Evolutionary conservation across 371 early-diverging fungal species (phyloP), one percentile per base, ranked within the genome.

Genomic region (Mucor velutinosus): DNA sequence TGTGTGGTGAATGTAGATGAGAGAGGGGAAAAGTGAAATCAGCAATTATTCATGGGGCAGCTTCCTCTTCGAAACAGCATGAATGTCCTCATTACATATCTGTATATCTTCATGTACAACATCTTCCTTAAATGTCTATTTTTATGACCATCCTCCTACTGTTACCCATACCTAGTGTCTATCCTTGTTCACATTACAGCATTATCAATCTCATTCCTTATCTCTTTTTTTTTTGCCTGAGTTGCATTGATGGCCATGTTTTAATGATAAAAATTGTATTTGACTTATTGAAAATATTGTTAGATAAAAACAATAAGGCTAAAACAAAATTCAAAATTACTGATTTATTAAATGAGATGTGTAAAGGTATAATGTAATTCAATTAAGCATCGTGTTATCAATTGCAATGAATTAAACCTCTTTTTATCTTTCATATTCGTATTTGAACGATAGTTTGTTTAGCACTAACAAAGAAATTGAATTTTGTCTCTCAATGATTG

Each of bases 361-460:
- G 49, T 43, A 29, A 45, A 49, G 32, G 32, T 17, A 61, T 49
- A 4, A 35, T 35, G 35, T 35, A 35, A 35, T 10, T 35, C 35
- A 35, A 7, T 35, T 6, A 35, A 35, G 35, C 35, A 35, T 7
- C 35, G 35, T 10, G 7, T 35, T 35, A 10, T 35, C 7, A 35
- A 35, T 2, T 27, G 43, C 21, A 43, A 11, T 43, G 60, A 27
- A 25, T 3, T 43, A 60, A 39, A 23, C 27, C 41, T 43, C 41
- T 43, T 41, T 60, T 43, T 60, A 41, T 60, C 6, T 58, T 58
- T 58, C 58, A 58, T 58, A 58, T 37, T 37, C 57, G 57, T 57
- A 57, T 30, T 57, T 57, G 57, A 57, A 57, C 57, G 4, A 57
- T 32, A 57, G 5, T 27, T 57, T 57, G 57, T 57, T 32, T 27